Conservation (phyloP, 768 basidiomycete genomes). For the Rhodotorula babjevae region DNA sequence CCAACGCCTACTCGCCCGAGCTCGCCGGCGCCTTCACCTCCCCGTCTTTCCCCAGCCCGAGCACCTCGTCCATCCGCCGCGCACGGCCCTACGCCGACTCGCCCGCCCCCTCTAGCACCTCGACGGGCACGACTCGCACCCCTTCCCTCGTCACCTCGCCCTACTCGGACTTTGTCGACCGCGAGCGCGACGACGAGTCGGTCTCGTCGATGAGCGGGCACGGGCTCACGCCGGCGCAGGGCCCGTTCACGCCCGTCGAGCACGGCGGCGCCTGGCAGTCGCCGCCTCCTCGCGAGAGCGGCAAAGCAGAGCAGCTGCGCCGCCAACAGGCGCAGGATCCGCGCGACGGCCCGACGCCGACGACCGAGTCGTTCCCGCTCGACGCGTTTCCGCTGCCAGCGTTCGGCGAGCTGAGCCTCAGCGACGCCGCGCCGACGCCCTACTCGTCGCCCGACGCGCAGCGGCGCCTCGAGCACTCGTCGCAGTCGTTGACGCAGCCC, state of each 20-base stretch:
- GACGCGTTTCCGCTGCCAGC: not conserved
- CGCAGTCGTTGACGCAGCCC: not conserved
- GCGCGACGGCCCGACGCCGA: not conserved
- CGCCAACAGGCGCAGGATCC: not conserved
- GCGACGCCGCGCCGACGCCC: not conserved
- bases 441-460: not conserved
- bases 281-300: not conserved
- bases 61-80: not conserved
- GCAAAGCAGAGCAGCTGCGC: not conserved
- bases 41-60: not conserved
- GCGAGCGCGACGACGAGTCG: not conserved
- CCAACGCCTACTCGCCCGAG: not conserved
- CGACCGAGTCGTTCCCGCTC: not conserved
- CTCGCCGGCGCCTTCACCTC: constrained; percentile 1
- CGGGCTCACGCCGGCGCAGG: not conserved
- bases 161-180: constrained; percentile 6
- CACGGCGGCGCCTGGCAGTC: not conserved
- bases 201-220: not conserved
- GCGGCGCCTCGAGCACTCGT: not conserved
- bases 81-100: not conserved
- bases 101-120: constrained; percentile 5
- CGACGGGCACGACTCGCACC: not conserved
- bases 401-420: not conserved
- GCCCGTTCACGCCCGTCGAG: not conserved
- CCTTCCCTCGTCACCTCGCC: constrained; percentile 22